Evolutionary conservation across 2,329 filamentous ascomycete genomes (phyloP).

Genomic region (Cladosporium sp.): DNA sequence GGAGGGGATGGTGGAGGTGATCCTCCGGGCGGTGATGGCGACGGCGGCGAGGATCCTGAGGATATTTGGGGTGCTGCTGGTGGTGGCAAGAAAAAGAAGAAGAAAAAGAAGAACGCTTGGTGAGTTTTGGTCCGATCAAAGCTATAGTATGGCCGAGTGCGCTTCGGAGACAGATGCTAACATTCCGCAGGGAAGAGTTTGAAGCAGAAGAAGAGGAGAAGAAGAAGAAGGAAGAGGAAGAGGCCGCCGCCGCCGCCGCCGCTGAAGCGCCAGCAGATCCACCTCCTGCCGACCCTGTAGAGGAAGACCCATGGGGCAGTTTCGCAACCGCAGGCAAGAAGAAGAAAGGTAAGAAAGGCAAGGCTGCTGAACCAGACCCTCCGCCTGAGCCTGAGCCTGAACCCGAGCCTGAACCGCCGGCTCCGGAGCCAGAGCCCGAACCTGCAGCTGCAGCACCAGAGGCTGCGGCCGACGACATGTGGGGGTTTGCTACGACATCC

Average conservation of each 20-base stretch:
- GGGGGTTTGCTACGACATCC: constrained; percentile 19
- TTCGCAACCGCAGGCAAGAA: constrained; percentile 34
- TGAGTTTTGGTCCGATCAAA: constrained; percentile 14
- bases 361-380: constrained; percentile 21
- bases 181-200: constrained; percentile 7
- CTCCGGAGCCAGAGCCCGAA: constrained; percentile 5
- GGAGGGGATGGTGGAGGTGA: constrained; percentile 24
- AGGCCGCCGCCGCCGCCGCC: constrained; percentile 28
- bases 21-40: constrained; percentile 27
- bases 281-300: constrained; percentile 22
- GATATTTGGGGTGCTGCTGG: constrained; percentile 29
- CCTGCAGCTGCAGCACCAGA: constrained; percentile 13
- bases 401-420: constrained; percentile 28
- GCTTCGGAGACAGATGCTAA: not conserved
- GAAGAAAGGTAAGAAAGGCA: constrained; percentile 26
- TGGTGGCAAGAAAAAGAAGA: constrained; percentile 36
- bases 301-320: constrained; percentile 36
- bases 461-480: constrained; percentile 22
- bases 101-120: constrained; percentile 36
- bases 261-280: constrained; percentile 17
- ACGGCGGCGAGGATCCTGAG: constrained; percentile 33
- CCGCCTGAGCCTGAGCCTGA: constrained; percentile 20
- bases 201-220: constrained; percentile 34
- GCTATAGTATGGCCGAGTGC: not conserved
- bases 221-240: constrained; percentile 36